These are phyloP conservation scores for Corchorus olitorius DNA, from an alignment of 345 rosid genomes.

Conservation along the genomic window DNA sequence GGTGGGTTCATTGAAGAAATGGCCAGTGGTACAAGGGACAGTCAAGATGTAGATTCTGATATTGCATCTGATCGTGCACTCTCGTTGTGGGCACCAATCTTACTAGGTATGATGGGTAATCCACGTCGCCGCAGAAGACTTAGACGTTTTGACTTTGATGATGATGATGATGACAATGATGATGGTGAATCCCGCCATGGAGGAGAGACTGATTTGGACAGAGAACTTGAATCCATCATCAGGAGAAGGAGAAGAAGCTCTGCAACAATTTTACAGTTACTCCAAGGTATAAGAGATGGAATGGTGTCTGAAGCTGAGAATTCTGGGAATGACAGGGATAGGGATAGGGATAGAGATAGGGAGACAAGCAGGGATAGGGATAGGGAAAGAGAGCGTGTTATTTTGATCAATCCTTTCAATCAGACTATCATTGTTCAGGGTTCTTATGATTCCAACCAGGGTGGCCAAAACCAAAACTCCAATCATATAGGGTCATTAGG, in stretches of 20 bases:
- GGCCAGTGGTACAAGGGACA: constrained; percentile 29
- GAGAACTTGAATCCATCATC: constrained; percentile 64
- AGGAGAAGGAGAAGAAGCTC: constrained; percentile 77
- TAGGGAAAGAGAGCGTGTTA: constrained; percentile 40
- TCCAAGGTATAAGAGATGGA: constrained; percentile 80
- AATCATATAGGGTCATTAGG: constrained; percentile 58
- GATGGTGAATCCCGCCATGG: constrained; percentile 44
- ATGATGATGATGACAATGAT: constrained; percentile 48
- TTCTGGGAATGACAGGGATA: constrained; percentile 42
- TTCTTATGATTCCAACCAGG: constrained; percentile 37
- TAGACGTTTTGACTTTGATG: constrained; percentile 55
- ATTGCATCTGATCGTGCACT: constrained; percentile 74
- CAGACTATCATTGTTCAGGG: constrained; percentile 57
- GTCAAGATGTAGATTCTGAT: constrained; percentile 51
- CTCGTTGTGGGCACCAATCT: constrained; percentile 82
- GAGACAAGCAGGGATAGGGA: constrained; percentile 39
- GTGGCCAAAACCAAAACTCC: constrained; percentile 44
- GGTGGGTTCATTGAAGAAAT: constrained; percentile 64
- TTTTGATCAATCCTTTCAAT: constrained; percentile 54
- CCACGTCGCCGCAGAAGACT: constrained; percentile 55
- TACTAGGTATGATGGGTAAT: constrained; percentile 84
- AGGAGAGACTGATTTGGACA: constrained; percentile 58
- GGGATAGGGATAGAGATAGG: constrained; percentile 25
- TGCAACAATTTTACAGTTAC: constrained; percentile 65
- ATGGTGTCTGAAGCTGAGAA: constrained; percentile 66